phyloP scores from a whole-genome alignment of 305 asterid species.

The Nicotiana rustica region DNA sequence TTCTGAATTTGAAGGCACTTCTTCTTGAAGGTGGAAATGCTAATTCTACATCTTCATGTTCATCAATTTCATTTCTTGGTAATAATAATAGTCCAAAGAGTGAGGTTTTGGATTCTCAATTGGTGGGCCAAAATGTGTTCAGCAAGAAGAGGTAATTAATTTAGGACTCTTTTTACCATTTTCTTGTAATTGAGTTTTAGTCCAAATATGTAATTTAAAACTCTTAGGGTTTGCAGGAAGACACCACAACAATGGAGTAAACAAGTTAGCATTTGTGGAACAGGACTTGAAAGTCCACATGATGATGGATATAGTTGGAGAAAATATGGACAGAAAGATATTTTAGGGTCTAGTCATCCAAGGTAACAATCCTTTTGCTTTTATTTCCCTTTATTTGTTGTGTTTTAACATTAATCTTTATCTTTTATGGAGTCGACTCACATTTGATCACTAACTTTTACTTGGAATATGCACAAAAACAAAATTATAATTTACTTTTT shows the following conservation, averaged over 20 bases:
- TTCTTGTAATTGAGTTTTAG: not conserved
- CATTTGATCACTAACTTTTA: no score
- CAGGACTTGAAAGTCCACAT: slow-evolving; percentile 57
- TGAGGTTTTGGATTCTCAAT: slow-evolving; percentile 49
- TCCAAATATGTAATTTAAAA: not conserved
- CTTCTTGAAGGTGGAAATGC: slow-evolving; percentile 43
- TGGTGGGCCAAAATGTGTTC: slow-evolving; percentile 17
- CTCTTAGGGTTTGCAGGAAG: slow-evolving; percentile 59
- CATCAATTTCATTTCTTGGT: slow-evolving; percentile 29
- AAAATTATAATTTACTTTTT: no score
- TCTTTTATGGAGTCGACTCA: not conserved
- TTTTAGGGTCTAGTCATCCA: slow-evolving; percentile 76
- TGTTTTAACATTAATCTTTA: not conserved
- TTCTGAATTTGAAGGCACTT: slow-evolving; percentile 46
- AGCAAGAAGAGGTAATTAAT: slow-evolving; percentile 50
- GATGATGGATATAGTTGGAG: slow-evolving; percentile 87
- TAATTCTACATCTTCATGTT: slow-evolving; percentile 43
- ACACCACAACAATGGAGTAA: slow-evolving; percentile 58
- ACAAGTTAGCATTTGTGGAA: slow-evolving; percentile 52
- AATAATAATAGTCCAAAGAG: slow-evolving; percentile 42
- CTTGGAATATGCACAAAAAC: not conserved
- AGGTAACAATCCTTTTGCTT: slow-evolving; percentile 55
- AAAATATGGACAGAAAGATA: slow-evolving; percentile 90
- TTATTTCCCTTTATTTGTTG: not conserved
- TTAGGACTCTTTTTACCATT: not conserved